Conservation (phyloP, 2,329 filamentous ascomycete genomes). For the Fusarium luffae region DNA sequence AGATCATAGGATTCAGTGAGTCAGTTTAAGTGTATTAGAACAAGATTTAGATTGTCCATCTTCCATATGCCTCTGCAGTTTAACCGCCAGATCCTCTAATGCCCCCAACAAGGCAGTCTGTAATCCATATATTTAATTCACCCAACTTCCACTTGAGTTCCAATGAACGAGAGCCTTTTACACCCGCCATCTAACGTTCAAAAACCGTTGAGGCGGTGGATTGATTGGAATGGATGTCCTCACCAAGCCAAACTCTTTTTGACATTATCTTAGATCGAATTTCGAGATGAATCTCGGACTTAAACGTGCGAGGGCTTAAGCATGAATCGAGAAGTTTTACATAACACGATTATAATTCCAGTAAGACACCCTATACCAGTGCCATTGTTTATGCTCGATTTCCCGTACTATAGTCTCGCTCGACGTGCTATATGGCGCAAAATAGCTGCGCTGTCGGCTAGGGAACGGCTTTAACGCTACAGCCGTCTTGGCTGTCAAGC, state of each 20-base stretch:
- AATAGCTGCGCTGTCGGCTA: conserved; percentile 31
- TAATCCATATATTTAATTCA: neutral
- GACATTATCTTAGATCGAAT: neutral
- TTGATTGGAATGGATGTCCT: neutral
- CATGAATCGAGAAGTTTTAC: neutral
- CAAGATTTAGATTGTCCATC: neutral
- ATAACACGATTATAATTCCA: neutral
- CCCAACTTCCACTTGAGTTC: neutral
- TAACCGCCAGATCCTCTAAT: neutral
- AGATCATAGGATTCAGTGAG: conserved; percentile 1
- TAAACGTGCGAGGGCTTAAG: neutral
- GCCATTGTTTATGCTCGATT: neutral
- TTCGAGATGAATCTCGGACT: neutral
- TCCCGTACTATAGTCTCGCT: neutral
- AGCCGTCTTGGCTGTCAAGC: neutral
- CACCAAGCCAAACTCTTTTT: neutral
- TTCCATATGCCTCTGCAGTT: neutral
- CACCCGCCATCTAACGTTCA: neutral
- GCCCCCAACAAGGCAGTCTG: neutral
- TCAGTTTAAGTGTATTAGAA: neutral
- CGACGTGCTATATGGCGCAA: conserved; percentile 21
- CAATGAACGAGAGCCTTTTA: neutral
- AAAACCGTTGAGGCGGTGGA: neutral
- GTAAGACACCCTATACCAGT: neutral
- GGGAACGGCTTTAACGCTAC: conserved; percentile 32